phyloP scores from a whole-genome alignment of 345 rosid genomes.

The Arabis hirsuta region DNA sequence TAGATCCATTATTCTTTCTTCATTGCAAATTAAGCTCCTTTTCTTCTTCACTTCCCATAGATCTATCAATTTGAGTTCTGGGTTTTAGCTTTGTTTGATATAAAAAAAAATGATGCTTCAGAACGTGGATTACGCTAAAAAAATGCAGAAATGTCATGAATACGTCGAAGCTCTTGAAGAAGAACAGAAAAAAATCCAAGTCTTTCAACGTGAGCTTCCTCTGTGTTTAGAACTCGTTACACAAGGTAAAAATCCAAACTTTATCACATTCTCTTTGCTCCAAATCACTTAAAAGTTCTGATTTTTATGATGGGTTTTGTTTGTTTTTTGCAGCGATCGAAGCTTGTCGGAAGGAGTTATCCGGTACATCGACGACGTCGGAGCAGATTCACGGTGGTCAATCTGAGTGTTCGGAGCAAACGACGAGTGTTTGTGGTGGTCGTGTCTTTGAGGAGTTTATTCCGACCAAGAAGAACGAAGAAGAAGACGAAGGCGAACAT shows the following conservation, averaged over 20 bases:
- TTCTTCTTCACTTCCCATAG: slow-evolving; percentile 6
- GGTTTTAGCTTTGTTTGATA: no score
- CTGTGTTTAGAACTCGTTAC: slow-evolving; percentile 92
- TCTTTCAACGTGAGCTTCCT: slow-evolving; percentile 95
- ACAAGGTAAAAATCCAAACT: slow-evolving; percentile 54
- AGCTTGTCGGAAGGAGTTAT: slow-evolving; percentile 71
- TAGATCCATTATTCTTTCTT: slow-evolving; percentile 65
- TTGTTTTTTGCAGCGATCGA: slow-evolving; percentile 65
- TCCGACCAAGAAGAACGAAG: slow-evolving; percentile 63
- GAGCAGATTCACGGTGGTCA: slow-evolving; percentile 60
- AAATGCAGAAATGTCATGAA: slow-evolving; percentile 63
- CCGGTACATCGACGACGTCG: slow-evolving; percentile 58
- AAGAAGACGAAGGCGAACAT: slow-evolving; percentile 52
- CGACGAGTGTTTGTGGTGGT: slow-evolving; percentile 63
- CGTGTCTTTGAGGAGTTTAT: slow-evolving; percentile 86
- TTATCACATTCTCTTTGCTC: background rate
- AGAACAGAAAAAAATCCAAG: slow-evolving; percentile 84
- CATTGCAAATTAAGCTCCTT: background rate
- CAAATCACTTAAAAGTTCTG: background rate
- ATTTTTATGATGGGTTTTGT: background rate
- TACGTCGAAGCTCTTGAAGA: slow-evolving; percentile 79
- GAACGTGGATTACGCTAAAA: slow-evolving; percentile 48
- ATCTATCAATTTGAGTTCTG: slow-evolving; percentile 16
- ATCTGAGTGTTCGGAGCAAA: slow-evolving; percentile 86
- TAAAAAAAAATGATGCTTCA: slow-evolving; percentile 14